Conservation (phyloP, 2,329 filamentous ascomycete genomes). For the Aquanectria penicillioides region DNA sequence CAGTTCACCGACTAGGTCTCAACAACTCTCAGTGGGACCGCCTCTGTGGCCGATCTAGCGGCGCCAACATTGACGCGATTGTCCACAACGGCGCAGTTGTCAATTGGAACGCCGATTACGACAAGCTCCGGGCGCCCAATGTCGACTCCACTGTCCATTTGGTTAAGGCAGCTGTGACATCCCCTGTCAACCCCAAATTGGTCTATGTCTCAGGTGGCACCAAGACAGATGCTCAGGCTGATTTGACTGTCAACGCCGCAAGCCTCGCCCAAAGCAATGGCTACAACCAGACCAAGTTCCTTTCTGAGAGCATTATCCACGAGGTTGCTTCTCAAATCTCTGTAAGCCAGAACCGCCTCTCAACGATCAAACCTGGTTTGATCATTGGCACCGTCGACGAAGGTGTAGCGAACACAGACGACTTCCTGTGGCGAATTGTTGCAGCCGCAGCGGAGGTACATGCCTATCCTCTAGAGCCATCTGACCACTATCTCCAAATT, state of each 20-base stretch:
- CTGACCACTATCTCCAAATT: constrained; percentile 6
- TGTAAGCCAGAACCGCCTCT: constrained; percentile 23
- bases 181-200: constrained; percentile 29
- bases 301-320: constrained; percentile 25
- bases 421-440: constrained; percentile 30
- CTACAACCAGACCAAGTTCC: constrained; percentile 28
- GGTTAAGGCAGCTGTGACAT: constrained; percentile 22
- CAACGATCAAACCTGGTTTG: constrained; percentile 30
- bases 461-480: constrained; percentile 10
- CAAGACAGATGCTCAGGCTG: constrained; percentile 7
- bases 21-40: constrained; percentile 70
- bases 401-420: constrained; percentile 30
- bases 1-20: constrained; percentile 77
- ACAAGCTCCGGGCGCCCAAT: constrained; percentile 76
- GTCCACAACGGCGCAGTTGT: constrained; percentile 85
- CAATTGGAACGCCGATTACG: constrained; percentile 85
- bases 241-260: not conserved
- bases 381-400: constrained; percentile 23
- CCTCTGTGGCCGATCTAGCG: constrained; percentile 50
- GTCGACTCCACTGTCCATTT: constrained; percentile 56
- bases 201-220: constrained; percentile 38
- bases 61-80: constrained; percentile 73
- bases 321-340: not conserved
- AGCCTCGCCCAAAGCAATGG: constrained; percentile 12
- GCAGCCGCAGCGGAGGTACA: constrained; percentile 1